Base-by-base conservation (phyloP, 2,329 filamentous ascomycete genomes). In the Alternaria novae-zelandiae region DNA sequence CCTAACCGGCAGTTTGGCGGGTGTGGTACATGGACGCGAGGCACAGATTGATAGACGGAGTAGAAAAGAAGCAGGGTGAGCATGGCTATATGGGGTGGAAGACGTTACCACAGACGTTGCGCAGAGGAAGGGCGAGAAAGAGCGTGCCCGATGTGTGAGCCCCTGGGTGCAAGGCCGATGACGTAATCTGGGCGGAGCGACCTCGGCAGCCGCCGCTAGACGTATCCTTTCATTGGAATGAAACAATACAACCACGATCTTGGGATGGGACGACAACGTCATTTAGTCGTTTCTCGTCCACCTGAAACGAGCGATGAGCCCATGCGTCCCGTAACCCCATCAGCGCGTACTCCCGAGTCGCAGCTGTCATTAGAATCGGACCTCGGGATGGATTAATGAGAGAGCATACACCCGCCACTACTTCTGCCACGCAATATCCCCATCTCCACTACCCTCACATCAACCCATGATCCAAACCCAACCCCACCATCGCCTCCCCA, bases 21-120 rank as follows among this genome's bases (percentile, higher is more conserved):
- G 59, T 72, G 6, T 74, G 71, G 70, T 76, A 76, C 41, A 49
- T 46, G 10, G 66, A 72, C 17, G 69, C 65, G 43, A 73, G 62
- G 30, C 55, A 54, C 1, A 63, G 61, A 7, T 43, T 70, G 26
- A 23, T 65, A 11, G 68, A 70, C 25, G 60, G 64, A 11, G 8
- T 36, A 5, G 32, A 59, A 7, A 50, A 43, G 30, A 57, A 57
- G 6, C 25, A 63, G 2, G 43, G 49, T 12, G 61, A 62, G 25
- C 59, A 61, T n/a, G 60, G 65, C 13, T 71, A 66, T 45, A 49
- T 70, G 54, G 66, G 67, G n/a, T 73, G 70, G 70, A 68, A 58
- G 50, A 57, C 51, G 4, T 50, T 70, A 15, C 32, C 43, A 8
- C 25, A 62, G 20, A 54, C 32, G 17, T 1, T 66, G 15, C 57